These are phyloP conservation scores for Cymbopogon citratus DNA, from an alignment of 176 grass and related monocot genomes.

Conservation along the genomic window DNA sequence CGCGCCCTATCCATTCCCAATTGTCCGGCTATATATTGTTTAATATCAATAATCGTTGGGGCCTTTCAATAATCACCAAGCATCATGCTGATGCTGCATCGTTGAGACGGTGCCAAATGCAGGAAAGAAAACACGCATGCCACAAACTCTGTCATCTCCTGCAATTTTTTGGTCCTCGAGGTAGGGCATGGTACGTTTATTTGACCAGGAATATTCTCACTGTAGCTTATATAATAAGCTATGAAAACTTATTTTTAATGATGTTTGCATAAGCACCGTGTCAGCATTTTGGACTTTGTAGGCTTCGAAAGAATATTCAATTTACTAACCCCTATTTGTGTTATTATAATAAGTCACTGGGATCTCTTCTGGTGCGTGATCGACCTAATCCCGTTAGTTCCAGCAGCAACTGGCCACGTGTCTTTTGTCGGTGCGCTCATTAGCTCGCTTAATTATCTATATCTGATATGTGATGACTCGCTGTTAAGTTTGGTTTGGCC, in stretches of 20 bases:
- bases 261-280: slow-evolving; percentile 1
- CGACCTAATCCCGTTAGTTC: not conserved
- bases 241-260: not conserved
- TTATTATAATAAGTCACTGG: not conserved
- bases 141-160: not conserved
- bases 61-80: too few relatives aligned
- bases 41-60: too few relatives aligned
- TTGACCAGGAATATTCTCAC: not conserved
- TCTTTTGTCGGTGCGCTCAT: not conserved
- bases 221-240: not conserved
- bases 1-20: too few relatives aligned
- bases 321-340: not conserved
- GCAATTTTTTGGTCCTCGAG: not conserved
- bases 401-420: not conserved
- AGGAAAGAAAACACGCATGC: slow-evolving; percentile 10
- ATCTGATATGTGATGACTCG: too few relatives aligned
- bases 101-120: not conserved
- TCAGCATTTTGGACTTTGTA: not conserved
- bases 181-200: not conserved
- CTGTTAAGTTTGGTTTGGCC: not conserved
- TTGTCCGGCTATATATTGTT: too few relatives aligned
- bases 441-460: not conserved
- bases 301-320: not conserved
- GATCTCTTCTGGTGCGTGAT: too few relatives aligned
- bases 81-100: too few relatives aligned